Evolutionary conservation across 116 monocot genomes (phyloP).

Genomic region (Posidonia oceanica): DNA sequence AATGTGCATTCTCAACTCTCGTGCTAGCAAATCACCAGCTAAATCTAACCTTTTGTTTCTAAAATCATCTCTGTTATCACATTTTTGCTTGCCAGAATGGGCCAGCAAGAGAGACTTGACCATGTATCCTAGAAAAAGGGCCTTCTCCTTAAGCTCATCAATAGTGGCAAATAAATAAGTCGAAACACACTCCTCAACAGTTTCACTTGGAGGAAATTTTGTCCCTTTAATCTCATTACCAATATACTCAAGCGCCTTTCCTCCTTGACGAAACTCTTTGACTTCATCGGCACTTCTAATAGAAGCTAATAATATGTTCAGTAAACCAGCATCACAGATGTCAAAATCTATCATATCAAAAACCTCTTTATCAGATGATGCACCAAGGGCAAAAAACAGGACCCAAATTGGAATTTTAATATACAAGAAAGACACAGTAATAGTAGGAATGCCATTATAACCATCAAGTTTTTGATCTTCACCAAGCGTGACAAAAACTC

Average conservation of each 20-base stretch:
- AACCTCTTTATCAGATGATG: slow-evolving; percentile 75
- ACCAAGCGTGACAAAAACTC: slow-evolving; percentile 52
- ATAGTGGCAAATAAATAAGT: slow-evolving; percentile 63
- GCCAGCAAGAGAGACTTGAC: slow-evolving; percentile 64
- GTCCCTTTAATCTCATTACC: slow-evolving; percentile 32
- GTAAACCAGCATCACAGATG: slow-evolving; percentile 25
- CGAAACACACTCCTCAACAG: slow-evolving; percentile 57
- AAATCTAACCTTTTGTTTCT: slow-evolving; percentile 87
- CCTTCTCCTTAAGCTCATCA: slow-evolving; percentile 44
- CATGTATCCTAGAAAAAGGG: slow-evolving; percentile 78
- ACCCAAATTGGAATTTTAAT: slow-evolving; percentile 68
- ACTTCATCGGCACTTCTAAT: slow-evolving; percentile 57
- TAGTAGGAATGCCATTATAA: slow-evolving; percentile 28
- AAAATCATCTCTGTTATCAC: slow-evolving; percentile 83
- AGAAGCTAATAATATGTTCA: slow-evolving; percentile 53
- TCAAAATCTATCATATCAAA: slow-evolving; percentile 75
- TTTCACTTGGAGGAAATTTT: slow-evolving; percentile 71
- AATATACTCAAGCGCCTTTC: slow-evolving; percentile 47
- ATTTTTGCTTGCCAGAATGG: slow-evolving; percentile 60
- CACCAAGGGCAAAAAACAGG: slow-evolving; percentile 89
- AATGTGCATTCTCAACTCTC: slow-evolving; percentile 57
- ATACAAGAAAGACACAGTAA: slow-evolving; percentile 58
- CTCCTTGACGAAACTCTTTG: slow-evolving; percentile 44
- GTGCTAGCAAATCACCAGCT: slow-evolving; percentile 66
- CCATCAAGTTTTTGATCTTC: slow-evolving; percentile 36